Percentiles rank a stretch among this genome's conserved stretches.
phyloP scores from a whole-genome alignment of 2,329 filamentous ascomycete genomes.

The Ceratocystis lukuohia region DNA sequence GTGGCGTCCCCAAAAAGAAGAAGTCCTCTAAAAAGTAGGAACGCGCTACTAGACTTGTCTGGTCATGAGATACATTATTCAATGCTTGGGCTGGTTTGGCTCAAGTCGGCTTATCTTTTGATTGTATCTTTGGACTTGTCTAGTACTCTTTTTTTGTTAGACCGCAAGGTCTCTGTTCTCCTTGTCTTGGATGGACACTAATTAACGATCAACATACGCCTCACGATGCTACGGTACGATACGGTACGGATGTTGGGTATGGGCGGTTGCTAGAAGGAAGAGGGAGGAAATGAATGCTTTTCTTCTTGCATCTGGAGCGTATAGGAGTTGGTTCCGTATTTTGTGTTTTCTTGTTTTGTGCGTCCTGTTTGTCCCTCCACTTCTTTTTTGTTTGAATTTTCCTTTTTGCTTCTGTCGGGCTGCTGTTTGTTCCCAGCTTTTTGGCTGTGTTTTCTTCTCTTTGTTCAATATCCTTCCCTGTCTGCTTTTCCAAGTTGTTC shows the following conservation, averaged over 20 bases:
- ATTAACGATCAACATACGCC: background rate
- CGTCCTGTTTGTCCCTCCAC: background rate
- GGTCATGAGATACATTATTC: background rate
- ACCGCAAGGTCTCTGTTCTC: background rate
- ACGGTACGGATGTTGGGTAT: background rate
- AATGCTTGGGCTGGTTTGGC: background rate
- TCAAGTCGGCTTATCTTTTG: background rate
- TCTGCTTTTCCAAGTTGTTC: conserved; percentile 6
- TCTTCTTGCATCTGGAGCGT: conserved; percentile 1
- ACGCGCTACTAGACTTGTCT: conserved; percentile 7
- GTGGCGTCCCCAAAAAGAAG: conserved; percentile 7
- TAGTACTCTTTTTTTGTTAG: background rate
- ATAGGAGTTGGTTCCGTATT: conserved; percentile 10
- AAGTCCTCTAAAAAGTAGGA: conserved; percentile 3
- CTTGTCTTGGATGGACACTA: background rate
- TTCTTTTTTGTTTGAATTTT: background rate
- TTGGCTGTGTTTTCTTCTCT: conserved; percentile 18
- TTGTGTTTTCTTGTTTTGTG: conserved; percentile 17
- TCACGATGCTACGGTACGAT: conserved; percentile 6
- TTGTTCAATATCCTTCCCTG: conserved; percentile 22
- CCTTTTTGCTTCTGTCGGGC: background rate
- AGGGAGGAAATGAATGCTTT: background rate
- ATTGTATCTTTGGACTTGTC: conserved; percentile 3
- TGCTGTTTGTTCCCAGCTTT: conserved; percentile 20
- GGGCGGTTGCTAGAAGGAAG: background rate